These are phyloP conservation scores for Lactarius pseudohatsudake DNA, from an alignment of 768 basidiomycete species.

Conservation along the genomic window DNA sequence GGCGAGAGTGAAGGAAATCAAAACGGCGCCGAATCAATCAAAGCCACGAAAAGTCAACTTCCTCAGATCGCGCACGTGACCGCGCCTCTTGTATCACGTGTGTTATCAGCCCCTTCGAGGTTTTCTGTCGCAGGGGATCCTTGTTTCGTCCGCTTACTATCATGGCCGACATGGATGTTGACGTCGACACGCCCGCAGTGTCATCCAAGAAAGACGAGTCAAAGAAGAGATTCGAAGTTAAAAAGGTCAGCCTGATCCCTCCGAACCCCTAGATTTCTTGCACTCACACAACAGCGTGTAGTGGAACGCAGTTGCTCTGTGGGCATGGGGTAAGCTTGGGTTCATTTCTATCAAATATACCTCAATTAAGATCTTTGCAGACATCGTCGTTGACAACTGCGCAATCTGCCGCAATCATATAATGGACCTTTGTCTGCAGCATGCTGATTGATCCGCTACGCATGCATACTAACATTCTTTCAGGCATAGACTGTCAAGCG, in stretches of 20 bases:
- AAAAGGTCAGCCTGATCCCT: conserved; percentile 69
- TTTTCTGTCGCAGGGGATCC: not conserved
- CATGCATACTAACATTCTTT: conserved; percentile 12
- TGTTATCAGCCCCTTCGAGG: too few species aligned
- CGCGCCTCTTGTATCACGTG: conserved; percentile 21
- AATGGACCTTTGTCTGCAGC: conserved; percentile 93
- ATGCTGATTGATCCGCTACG: not conserved
- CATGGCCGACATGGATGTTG: conserved; percentile 76
- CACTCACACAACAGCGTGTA: conserved; percentile 36
- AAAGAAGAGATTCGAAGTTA: conserved; percentile 94
- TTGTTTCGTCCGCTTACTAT: conserved; percentile 11
- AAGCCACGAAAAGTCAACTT: conserved; percentile 21
- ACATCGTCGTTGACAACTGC: conserved; percentile 99
- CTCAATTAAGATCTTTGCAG: conserved; percentile 41
- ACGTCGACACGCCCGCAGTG: conserved; percentile 61
- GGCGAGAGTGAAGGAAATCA: conserved; percentile 18
- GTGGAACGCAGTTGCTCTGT: conserved; percentile 99
- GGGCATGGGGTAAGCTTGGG: conserved; percentile 86
- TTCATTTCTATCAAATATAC: not conserved
- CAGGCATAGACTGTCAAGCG: conserved; percentile 99
- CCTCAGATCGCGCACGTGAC: conserved; percentile 42
- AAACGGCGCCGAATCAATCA: not conserved
- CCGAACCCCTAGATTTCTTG: not conserved
- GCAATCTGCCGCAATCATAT: conserved; percentile 99
- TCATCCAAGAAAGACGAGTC: conserved; percentile 50